Percentiles rank a stretch among this genome's conserved stretches.
phyloP scores from a whole-genome alignment of 495 filamentous ascomycete genomes.

The Penicillium desertorum region DNA sequence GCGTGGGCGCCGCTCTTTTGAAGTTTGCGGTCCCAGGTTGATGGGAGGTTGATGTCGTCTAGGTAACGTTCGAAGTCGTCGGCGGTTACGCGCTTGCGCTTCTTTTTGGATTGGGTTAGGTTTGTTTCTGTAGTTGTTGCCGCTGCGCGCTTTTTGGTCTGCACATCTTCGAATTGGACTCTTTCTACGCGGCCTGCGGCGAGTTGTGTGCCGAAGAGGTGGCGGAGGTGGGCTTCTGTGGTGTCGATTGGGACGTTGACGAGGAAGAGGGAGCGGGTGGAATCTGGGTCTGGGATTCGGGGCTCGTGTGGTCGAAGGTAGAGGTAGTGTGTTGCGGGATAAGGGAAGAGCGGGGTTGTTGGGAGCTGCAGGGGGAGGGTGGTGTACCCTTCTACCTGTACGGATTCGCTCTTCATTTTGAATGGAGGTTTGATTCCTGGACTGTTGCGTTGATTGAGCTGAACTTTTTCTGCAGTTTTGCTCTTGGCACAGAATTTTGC shows the following conservation, averaged over 20 bases:
- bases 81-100: slow-evolving; percentile 62
- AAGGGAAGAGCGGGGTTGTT: slow-evolving; percentile 55
- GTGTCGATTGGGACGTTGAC: slow-evolving; percentile 87
- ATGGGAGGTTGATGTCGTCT: slow-evolving; percentile 56
- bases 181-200: slow-evolving; percentile 73
- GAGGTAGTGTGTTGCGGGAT: slow-evolving; percentile 72
- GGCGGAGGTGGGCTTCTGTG: slow-evolving; percentile 71
- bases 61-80: slow-evolving; percentile 53
- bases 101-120: slow-evolving; percentile 48
- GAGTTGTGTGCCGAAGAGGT: slow-evolving; percentile 67
- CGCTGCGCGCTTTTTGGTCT: slow-evolving; percentile 40
- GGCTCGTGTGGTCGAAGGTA: slow-evolving; percentile 82
- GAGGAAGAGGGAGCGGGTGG: slow-evolving; percentile 76
- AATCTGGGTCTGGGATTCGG: slow-evolving; percentile 68
- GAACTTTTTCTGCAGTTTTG: slow-evolving; percentile 23
- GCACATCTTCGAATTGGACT: slow-evolving; percentile 65
- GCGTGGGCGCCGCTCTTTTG: slow-evolving; percentile 73
- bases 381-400: slow-evolving; percentile 49
- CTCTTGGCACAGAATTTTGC: slow-evolving; percentile 26
- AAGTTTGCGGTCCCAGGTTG: slow-evolving; percentile 73
- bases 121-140: slow-evolving; percentile 27
- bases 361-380: slow-evolving; percentile 60
- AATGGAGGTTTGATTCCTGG: slow-evolving; percentile 12
- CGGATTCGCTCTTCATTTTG: slow-evolving; percentile 41
- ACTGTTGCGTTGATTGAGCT: slow-evolving; percentile 19